Evolutionary conservation across 495 filamentous ascomycete species (phyloP).

Genomic region (Podospora anserina): DNA sequence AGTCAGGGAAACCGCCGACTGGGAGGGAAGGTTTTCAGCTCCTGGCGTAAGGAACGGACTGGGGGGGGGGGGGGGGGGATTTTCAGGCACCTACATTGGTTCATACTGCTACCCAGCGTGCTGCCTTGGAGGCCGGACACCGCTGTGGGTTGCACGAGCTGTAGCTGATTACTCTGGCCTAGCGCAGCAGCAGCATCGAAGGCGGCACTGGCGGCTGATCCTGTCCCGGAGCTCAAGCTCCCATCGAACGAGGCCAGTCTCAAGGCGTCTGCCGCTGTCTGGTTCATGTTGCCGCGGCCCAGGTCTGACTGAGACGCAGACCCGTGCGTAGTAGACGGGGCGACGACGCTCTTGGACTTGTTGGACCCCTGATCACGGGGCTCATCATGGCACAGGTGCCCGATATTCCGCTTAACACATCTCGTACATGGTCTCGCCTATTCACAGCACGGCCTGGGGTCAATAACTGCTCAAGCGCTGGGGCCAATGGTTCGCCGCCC

Average conservation of each 20-base stretch:
- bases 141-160: constrained; percentile 56
- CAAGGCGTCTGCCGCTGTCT: constrained; percentile 37
- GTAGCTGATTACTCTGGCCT: constrained; percentile 45
- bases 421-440: constrained; percentile 94
- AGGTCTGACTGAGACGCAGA: constrained; percentile 39
- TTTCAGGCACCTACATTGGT: constrained; percentile 67
- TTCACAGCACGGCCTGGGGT: constrained; percentile 19
- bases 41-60: constrained; percentile 18
- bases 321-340: constrained; percentile 58
- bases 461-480: constrained; percentile 22
- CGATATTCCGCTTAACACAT: constrained; percentile 98
- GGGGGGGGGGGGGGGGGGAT: constrained; percentile 12
- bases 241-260: constrained; percentile 41
- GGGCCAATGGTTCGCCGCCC: constrained; percentile 13
- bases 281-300: constrained; percentile 42
- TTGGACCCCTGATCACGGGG: constrained; percentile 71
- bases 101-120: constrained; percentile 56
- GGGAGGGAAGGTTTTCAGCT: constrained; percentile 37
- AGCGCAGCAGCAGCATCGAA: constrained; percentile 42
- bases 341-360: constrained; percentile 65
- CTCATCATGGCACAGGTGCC: constrained; percentile 97
- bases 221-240: constrained; percentile 31
- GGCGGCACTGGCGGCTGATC: constrained; percentile 40
- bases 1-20: constrained; percentile 52
- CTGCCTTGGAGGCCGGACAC: constrained; percentile 53